Base-by-base conservation (phyloP, 225 moss, liverwort and hornwort species). In the Physcomitrium patens region DNA sequence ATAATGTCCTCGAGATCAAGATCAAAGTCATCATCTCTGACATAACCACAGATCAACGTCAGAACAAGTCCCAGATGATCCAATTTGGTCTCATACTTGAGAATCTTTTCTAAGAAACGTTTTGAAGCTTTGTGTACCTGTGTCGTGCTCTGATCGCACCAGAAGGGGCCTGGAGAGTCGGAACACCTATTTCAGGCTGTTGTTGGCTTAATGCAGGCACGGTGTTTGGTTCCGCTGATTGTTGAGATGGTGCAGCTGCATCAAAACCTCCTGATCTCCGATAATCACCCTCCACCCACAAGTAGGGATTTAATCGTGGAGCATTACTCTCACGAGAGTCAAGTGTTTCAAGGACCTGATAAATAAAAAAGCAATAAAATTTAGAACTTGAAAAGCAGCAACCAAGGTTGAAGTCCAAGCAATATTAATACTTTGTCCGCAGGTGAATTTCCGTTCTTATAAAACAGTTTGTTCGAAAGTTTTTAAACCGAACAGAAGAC, bases 1-100 rank as follows among this genome's bases (percentile, higher is more conserved):
- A 89, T 89, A 55, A 89, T 85, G 64, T 89, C 84, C 63, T 89
- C 89, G 10, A 89, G 78, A 55, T 79, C 89, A 43, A 89, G 78
- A 57, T 87, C 87, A 76, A 85, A 85, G 50, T 79, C 89, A 67
- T 82, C 84, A 63, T 80, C 87, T 73, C 89, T 89, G 80, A 50
- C 69, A 70, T 9, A 23, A 56, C 60, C 73, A 69, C 27, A 61
- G 72, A 42, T 10, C 37, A 27, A 48, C 18, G 68, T 72, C 70
- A 71, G 65, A 60, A 15, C 14, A 78, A 58, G 43, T 58, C 31
- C 57, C 28, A 73, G 9, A 60, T 47, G 7, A 47, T 53, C 16
- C 47, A 28, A 59, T 12, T 27, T 10, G 9, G 56, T 56, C 19
- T 9, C 7, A 55, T 13, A 12, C 50, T 16, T n/a, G 26, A 2